Percentiles rank a stretch among this genome's conserved stretches.
Evolutionary conservation across 2,329 filamentous ascomycete genomes (phyloP).

Genomic region (Stachybotrys chlorohalonatus): DNA sequence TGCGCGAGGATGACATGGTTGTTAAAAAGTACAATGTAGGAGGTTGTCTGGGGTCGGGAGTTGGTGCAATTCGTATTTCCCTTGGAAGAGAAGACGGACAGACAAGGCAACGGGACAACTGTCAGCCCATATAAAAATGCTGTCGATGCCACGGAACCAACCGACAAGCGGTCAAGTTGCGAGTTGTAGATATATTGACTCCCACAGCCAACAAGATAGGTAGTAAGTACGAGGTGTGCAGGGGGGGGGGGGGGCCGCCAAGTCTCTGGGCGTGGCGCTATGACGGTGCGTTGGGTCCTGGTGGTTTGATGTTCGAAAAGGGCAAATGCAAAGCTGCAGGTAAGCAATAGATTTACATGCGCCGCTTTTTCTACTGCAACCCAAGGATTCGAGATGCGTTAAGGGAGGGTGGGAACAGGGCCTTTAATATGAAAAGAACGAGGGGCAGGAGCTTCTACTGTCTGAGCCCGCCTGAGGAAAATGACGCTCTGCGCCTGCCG

Average conservation of each 20-base stretch:
- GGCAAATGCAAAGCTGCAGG: neutral
- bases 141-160: neutral
- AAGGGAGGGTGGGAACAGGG: neutral
- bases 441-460: no score
- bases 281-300: neutral
- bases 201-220: neutral
- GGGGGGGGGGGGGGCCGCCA: neutral
- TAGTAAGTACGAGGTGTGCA: neutral
- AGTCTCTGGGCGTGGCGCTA: neutral
- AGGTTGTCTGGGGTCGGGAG: no score
- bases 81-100: neutral
- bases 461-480: neutral
- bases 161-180: neutral
- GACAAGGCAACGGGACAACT: neutral
- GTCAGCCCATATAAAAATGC: no score
- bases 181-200: neutral
- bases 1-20: neutral
- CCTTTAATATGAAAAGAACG: neutral
- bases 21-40: neutral
- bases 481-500: neutral
- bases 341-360: neutral
- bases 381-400: neutral
- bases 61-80: neutral
- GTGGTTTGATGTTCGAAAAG: neutral
- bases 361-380: neutral